Evolutionary conservation across 306 rosid genomes (phyloP).

Genomic region (Gleditsia sinensis): DNA sequence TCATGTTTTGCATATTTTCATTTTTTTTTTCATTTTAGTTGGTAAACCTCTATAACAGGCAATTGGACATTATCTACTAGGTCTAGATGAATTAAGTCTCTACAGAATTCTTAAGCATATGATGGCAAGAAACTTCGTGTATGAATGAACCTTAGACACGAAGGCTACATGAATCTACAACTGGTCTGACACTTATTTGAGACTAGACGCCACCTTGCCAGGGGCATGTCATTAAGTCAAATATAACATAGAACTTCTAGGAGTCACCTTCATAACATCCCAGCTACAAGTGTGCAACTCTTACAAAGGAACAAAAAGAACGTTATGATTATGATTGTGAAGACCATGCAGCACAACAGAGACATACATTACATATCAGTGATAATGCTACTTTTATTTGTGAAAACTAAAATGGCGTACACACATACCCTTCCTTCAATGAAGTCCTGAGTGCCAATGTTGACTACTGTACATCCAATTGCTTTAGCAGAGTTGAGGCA

Average conservation of each 20-base stretch:
- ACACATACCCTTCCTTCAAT: constrained; percentile 96
- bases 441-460: constrained; percentile 95
- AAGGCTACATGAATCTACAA: too few species aligned
- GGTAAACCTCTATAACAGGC: not conserved
- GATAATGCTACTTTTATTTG: not conserved
- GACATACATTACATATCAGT: not conserved
- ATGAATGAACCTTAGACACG: too few species aligned
- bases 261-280: too few species aligned
- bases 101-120: not conserved
- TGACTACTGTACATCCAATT: constrained; percentile 97
- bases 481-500: constrained; percentile 99
- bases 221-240: too few species aligned
- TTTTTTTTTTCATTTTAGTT: not conserved
- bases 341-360: not conserved
- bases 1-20: not conserved
- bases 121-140: not conserved
- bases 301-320: not conserved
- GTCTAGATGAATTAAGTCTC: not conserved
- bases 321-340: too few species aligned
- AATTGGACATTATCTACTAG: not conserved
- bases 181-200: too few species aligned
- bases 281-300: too few species aligned
- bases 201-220: too few species aligned
- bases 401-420: constrained; percentile 27
- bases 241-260: too few species aligned